phyloP scores from a whole-genome alignment of 2,329 filamentous ascomycete species.

The Bipolaris cookei region DNA sequence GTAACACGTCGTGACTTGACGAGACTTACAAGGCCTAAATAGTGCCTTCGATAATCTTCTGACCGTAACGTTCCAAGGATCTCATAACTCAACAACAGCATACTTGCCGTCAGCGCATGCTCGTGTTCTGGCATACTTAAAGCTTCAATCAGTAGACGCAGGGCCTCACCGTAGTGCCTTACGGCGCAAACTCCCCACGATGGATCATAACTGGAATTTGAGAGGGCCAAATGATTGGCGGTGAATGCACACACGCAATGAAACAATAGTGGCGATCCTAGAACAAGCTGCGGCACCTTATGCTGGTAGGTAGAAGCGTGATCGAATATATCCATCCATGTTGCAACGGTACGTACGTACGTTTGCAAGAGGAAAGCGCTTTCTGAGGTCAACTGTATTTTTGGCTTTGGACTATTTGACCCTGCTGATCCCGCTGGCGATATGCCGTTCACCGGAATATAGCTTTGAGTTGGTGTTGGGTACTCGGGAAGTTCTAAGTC shows the following conservation, averaged over 20 bases:
- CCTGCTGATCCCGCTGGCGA: slow-evolving; percentile 18
- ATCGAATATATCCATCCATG: slow-evolving; percentile 47
- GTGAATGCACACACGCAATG: slow-evolving; percentile 46
- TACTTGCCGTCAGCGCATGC: slow-evolving; percentile 42
- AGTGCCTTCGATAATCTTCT: slow-evolving; percentile 41
- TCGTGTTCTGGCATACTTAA: slow-evolving; percentile 36
- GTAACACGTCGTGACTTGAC: slow-evolving; percentile 39
- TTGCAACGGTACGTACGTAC: slow-evolving; percentile 42
- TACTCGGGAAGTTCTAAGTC: slow-evolving; percentile 28
- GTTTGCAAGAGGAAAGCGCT: slow-evolving; percentile 42
- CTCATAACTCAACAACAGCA: slow-evolving; percentile 46
- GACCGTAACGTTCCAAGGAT: slow-evolving; percentile 35
- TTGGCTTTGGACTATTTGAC: slow-evolving; percentile 6
- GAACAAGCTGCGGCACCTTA: slow-evolving; percentile 34
- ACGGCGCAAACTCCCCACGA: slow-evolving; percentile 41
- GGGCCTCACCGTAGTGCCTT: slow-evolving; percentile 40
- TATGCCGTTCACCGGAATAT: slow-evolving; percentile 16
- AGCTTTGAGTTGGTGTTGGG: slow-evolving; percentile 15
- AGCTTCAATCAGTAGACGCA: slow-evolving; percentile 39
- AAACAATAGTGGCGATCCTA: slow-evolving; percentile 41
- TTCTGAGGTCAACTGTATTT: slow-evolving; percentile 34
- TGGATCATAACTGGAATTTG: slow-evolving; percentile 29
- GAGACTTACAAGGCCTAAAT: slow-evolving; percentile 40
- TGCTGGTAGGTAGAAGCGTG: slow-evolving; percentile 41
- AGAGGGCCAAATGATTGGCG: slow-evolving; percentile 43